phyloP scores from a whole-genome alignment of 306 rosid species.

The Morella rubra region DNA sequence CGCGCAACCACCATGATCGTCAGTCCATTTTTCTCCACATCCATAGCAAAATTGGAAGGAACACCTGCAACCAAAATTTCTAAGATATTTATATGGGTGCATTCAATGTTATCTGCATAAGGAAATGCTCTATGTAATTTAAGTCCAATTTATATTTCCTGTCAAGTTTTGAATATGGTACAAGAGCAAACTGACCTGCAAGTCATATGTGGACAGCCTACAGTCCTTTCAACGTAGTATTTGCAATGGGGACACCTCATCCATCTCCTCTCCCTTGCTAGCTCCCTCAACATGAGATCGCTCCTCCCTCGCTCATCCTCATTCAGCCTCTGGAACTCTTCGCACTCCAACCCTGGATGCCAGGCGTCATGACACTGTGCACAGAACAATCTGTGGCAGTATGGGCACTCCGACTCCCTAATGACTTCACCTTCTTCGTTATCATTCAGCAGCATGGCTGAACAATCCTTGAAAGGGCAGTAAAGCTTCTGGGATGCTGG shows the following conservation, averaged over 20 bases:
- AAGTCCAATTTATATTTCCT: neutral
- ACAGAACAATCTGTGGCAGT: constrained; percentile 64
- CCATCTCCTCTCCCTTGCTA: constrained; percentile 46
- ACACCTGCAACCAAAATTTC: constrained; percentile 45
- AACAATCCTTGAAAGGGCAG: constrained; percentile 65
- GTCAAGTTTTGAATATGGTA: neutral
- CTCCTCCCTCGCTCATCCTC: constrained; percentile 40
- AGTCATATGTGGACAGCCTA: constrained; percentile 49
- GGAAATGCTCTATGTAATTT: no score
- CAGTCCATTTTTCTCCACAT: constrained; percentile 45
- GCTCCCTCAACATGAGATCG: constrained; percentile 43
- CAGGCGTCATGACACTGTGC: constrained; percentile 57
- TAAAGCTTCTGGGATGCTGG: constrained; percentile 31
- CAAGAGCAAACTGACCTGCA: constrained; percentile 50
- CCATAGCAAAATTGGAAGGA: constrained; percentile 47
- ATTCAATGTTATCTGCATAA: neutral
- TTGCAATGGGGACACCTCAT: constrained; percentile 55
- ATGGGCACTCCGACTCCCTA: constrained; percentile 48
- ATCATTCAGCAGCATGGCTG: constrained; percentile 39
- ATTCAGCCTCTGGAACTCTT: constrained; percentile 36
- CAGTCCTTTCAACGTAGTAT: constrained; percentile 41
- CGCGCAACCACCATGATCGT: constrained; percentile 40
- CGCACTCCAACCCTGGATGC: constrained; percentile 53
- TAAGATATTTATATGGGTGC: neutral
- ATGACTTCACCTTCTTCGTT: constrained; percentile 12